Base-by-base conservation (phyloP, 148 eudicot genomes). In the Vaccinium macrocarpon region DNA sequence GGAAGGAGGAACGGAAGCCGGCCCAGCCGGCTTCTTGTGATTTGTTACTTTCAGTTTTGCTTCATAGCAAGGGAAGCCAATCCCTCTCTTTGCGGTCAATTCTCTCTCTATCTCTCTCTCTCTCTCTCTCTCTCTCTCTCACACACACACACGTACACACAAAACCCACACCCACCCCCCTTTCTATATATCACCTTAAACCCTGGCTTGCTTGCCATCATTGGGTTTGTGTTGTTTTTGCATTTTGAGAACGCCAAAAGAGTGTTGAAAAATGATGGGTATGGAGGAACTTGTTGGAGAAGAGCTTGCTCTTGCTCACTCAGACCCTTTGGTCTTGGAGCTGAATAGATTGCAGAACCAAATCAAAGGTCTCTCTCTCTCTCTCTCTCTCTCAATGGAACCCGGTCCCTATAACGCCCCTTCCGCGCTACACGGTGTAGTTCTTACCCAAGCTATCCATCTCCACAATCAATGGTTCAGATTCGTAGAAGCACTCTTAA, bases 241-340 rank as follows among this genome's bases (percentile, higher is more conserved):
- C 77, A 49, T 32, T 32, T 85, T 76, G 19, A 25, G 48, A 81
- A 49, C 48, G 18, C 23, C 32, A 66, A 49, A 21, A 76, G 35
- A 71, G 11, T 62, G 6, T 57, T 14, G 81, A 8, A 52, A 49
- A 70, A 88, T 92, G 92, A 50, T 80, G 84, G 86, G 88, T 16
- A 76, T 88, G 46, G 89, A 89, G 48, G 89, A 89, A 50, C 52
- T 88, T 78, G 84, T 76, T 42, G 81, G 80, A 56, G 87, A 83
- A 80, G 82, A 83, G 52, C 81, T 82, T 80, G 46, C 87, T 83
- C 79, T 90, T 85, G 81, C 89, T 89, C 91, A 89, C 66, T 83
- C 92, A 4, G 92, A 92, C 84, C 94, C 99, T 73, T 25, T 92
- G 80, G 91, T 91, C 59, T 86, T 91, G 9, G 99, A 94, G 90